These are phyloP conservation scores for Dionaea muscipula DNA, from an alignment of 179 eudicot genomes.

Conservation along the genomic window DNA sequence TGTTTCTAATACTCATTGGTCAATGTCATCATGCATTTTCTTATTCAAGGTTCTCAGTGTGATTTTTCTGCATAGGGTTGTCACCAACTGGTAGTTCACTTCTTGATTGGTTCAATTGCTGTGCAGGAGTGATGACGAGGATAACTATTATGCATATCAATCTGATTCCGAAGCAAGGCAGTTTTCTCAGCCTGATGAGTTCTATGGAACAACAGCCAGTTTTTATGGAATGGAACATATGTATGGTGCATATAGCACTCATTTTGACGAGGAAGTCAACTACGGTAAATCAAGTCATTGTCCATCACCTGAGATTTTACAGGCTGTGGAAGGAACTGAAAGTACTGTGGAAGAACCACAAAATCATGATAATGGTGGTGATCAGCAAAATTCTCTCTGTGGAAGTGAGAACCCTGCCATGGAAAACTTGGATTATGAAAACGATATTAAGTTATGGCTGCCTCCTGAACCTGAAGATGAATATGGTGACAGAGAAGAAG, in stretches of 20 bases:
- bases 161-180: conserved; percentile 11
- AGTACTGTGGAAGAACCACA: conserved; percentile 17
- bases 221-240: conserved; percentile 24
- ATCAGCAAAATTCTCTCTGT: conserved; percentile 27
- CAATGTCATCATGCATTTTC: not conserved
- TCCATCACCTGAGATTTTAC: conserved; percentile 13
- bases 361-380: conserved; percentile 18
- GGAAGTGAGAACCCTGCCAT: conserved; percentile 23
- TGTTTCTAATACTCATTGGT: not conserved
- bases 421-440: conserved; percentile 41
- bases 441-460: conserved; percentile 38
- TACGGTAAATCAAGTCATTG: conserved; percentile 15
- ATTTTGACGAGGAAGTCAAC: conserved; percentile 11
- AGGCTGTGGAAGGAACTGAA: conserved; percentile 16
- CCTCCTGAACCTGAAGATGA: conserved; percentile 43
- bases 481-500: conserved; percentile 30
- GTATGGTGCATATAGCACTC: conserved; percentile 15
- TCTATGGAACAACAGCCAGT: conserved; percentile 23
- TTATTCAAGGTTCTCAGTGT: not conserved
- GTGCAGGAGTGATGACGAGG: conserved; percentile 31
- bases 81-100: not conserved
- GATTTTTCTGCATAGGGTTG: not conserved
- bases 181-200: conserved; percentile 11
- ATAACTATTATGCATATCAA: conserved; percentile 7
- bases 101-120: conserved; percentile 2